A percentile compares a stretch with the other conserved stretches of the same genome.
Conservation (phyloP, 371 early-diverging fungal species). For the Dentiscutata heterogama region DNA sequence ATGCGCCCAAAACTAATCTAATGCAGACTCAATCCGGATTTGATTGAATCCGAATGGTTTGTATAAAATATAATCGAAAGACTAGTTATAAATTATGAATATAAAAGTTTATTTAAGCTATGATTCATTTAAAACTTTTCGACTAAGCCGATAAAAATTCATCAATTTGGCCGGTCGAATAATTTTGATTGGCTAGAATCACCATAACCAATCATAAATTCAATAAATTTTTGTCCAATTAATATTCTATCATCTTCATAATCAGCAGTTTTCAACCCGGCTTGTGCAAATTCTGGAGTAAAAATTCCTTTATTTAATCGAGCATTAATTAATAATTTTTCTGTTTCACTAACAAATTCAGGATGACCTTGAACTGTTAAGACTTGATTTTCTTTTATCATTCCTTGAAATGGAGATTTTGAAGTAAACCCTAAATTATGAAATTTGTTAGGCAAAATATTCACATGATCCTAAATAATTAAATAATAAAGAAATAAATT, state of each 20-base stretch:
- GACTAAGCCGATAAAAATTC: too few species aligned
- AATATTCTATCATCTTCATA: constrained; percentile 30
- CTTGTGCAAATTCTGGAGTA: constrained; percentile 48
- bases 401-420: constrained; percentile 57
- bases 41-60: too few species aligned
- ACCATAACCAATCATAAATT: constrained; percentile 17
- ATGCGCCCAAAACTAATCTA: too few species aligned
- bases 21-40: too few species aligned
- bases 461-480: constrained; percentile 65
- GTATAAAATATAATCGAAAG: too few species aligned
- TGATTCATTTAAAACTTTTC: too few species aligned
- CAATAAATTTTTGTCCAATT: constrained; percentile 21
- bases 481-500: constrained; percentile 47
- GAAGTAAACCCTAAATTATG: constrained; percentile 58
- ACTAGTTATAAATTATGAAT: too few species aligned
- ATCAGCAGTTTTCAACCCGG: neutral
- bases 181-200: too few species aligned
- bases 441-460: constrained; percentile 63
- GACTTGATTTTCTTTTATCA: constrained; percentile 64
- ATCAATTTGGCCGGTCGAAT: too few species aligned
- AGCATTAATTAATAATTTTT: constrained; percentile 58
- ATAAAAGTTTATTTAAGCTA: too few species aligned
- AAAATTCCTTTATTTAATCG: constrained; percentile 59
- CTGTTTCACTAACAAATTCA: constrained; percentile 68
- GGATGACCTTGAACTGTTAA: constrained; percentile 88